These are phyloP conservation scores for Puccinia triticina DNA, from an alignment of 1,284 basidiomycete species.

Conservation along the genomic window DNA sequence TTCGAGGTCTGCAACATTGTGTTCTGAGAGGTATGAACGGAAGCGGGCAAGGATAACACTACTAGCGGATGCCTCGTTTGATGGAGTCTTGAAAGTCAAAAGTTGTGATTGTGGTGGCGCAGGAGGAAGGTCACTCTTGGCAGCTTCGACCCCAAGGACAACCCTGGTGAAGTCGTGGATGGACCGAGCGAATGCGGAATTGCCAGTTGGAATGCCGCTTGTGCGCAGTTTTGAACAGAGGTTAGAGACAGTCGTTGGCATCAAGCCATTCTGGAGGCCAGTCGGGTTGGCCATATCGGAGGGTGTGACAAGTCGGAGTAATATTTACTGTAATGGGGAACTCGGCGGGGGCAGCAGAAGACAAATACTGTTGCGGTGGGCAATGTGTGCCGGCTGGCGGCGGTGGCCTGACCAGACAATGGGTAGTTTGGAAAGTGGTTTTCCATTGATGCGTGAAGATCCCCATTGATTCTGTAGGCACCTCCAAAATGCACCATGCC, in stretches of 20 bases:
- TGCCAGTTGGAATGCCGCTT: background rate
- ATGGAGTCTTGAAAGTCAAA: background rate
- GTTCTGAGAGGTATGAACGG: background rate
- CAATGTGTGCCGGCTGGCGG: too few species aligned
- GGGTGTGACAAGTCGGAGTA: background rate
- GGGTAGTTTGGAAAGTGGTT: too few species aligned
- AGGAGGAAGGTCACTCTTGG: conserved; percentile 15
- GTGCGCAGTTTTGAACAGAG: background rate
- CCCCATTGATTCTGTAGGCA: too few species aligned
- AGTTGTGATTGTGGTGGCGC: background rate
- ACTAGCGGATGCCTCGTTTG: background rate
- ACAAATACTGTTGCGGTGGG: too few species aligned
- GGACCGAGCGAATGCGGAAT: conserved; percentile 2
- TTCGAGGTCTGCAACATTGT: background rate
- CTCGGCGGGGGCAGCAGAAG: too few species aligned
- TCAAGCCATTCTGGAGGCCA: background rate
- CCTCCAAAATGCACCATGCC: too few species aligned
- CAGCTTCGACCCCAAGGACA: background rate
- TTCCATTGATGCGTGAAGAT: too few species aligned
- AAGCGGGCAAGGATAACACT: background rate
- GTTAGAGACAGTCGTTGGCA: background rate
- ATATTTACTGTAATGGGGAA: too few species aligned
- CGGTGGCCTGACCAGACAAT: too few species aligned
- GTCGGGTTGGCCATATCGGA: background rate
- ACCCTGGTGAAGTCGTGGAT: background rate